Percentiles rank a stretch among this genome's conserved stretches.
These are phyloP conservation scores for Colletotrichum musae DNA, from an alignment of 2,329 filamentous ascomycete genomes.

Conservation along the genomic window DNA sequence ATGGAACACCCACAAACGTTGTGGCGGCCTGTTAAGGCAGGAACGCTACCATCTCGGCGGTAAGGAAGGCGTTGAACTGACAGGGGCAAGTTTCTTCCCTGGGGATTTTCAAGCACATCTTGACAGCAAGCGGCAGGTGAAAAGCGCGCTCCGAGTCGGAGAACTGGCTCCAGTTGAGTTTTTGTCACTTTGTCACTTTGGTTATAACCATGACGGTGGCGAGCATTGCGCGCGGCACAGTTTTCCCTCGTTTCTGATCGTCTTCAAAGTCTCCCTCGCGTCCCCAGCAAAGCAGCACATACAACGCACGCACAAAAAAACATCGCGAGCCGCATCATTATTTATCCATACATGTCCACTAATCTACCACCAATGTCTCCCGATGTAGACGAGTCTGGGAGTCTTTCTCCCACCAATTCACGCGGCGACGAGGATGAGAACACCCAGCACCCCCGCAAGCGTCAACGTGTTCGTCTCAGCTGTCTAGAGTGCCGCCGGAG, in stretches of 20 bases:
- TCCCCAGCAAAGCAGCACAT: constrained; percentile 15
- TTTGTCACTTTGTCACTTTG: constrained; percentile 38
- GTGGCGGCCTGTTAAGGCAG: not conserved
- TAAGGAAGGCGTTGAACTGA: constrained; percentile 15
- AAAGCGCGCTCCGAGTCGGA: constrained; percentile 36
- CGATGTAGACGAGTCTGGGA: constrained; percentile 47
- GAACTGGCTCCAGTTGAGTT: constrained; percentile 11
- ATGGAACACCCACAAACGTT: not conserved
- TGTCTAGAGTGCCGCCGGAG: constrained; percentile 73
- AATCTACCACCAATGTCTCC: constrained; percentile 35
- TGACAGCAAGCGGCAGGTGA: constrained; percentile 35
- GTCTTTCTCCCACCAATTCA: constrained; percentile 40
- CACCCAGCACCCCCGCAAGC: constrained; percentile 63
- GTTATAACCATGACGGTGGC: constrained; percentile 39
- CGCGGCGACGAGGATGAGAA: constrained; percentile 45
- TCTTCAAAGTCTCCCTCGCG: not conserved
- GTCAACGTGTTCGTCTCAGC: constrained; percentile 71
- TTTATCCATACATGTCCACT: no score
- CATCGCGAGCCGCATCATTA: no score
- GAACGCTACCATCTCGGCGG: constrained; percentile 18
- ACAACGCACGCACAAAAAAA: no score
- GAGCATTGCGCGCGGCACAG: constrained; percentile 15
- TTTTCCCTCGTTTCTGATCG: constrained; percentile 33
- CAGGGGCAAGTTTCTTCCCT: constrained; percentile 41
- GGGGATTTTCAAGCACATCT: constrained; percentile 33